Base-by-base conservation (phyloP, 2,329 filamentous ascomycete species). In the Magnaporthales sp. region DNA sequence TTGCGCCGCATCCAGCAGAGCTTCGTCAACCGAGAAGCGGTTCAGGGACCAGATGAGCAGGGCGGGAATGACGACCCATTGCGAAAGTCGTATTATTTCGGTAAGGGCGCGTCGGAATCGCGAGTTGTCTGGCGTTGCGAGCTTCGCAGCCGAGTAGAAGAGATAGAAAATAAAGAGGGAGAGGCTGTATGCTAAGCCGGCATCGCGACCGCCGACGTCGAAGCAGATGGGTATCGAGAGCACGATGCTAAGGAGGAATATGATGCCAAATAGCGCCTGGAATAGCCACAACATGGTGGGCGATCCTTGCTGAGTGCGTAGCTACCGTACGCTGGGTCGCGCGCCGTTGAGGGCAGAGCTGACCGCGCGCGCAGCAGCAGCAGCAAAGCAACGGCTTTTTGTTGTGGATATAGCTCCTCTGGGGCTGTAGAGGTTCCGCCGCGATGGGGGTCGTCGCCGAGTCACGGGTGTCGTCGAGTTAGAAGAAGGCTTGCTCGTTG, bases 141-240 rank as follows among this genome's bases (percentile, higher is more conserved):
- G 84, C 74, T 91, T 91, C 70, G 95, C 82, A 69, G 87, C 81
- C 67, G 93, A 97, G 80, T 95, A 93, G 77, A 92, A 79, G 76
- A 97, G 90, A 81, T 98, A 98, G 83, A 96, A 98, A 73, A 86
- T 83, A 72, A 94, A 93, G 66, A 98, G 86, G 63, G 91, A 88
- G 66, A 98, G 86, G 75, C 93, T 97, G 81, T 96, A 98, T 69
- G 93, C 94, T 74, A 99, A 84, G 68, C 95, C 95, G 75, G 93
- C 96, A 73, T 95, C 93, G 74, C 92, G 89, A 69, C 95, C 95
- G 76, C 95, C 95, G 74, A 98, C 94, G 86, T 99, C 95, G 81
- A 98, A 98, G 74, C 94, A 92, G 76, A 99, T 89, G 69, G 95
- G 95, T 76, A 99, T 95, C 69, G 93, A 97, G 76, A 98, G 91